Percentiles rank a stretch among this genome's conserved stretches.
phyloP scores from a whole-genome alignment of 1,139 yeast species.

The Pichia sp. region DNA sequence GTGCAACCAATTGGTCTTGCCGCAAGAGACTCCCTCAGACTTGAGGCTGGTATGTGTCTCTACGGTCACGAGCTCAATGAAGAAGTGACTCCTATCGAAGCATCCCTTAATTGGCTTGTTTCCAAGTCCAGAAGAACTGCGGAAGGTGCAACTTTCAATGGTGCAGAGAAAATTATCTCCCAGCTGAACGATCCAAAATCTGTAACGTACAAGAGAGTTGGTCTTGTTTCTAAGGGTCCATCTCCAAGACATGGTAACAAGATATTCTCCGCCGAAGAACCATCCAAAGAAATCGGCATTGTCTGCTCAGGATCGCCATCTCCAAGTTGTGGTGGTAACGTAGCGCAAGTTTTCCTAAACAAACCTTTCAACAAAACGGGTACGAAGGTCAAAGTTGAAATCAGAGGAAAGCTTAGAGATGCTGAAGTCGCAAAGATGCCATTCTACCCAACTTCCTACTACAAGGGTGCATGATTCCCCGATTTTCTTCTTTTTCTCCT shows the following conservation, averaged over 20 bases:
- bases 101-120: slow-evolving; percentile 82
- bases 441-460: slow-evolving; percentile 68
- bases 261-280: slow-evolving; percentile 44
- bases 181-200: slow-evolving; percentile 61
- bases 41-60: slow-evolving; percentile 98
- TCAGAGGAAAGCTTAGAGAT: slow-evolving; percentile 76
- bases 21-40: slow-evolving; percentile 89
- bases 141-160: slow-evolving; percentile 54
- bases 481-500: too few relatives aligned
- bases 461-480: slow-evolving; percentile 30
- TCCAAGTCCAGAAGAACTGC: slow-evolving; percentile 67
- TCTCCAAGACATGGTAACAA: slow-evolving; percentile 86
- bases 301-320: slow-evolving; percentile 90
- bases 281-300: slow-evolving; percentile 53
- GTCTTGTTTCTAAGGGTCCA: slow-evolving; percentile 72
- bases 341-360: slow-evolving; percentile 86
- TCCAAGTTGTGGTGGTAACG: slow-evolving; percentile 79
- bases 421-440: slow-evolving; percentile 78
- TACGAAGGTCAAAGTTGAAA: slow-evolving; percentile 63
- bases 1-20: slow-evolving; percentile 91
- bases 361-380: slow-evolving; percentile 73
- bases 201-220: slow-evolving; percentile 64
- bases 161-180: slow-evolving; percentile 58
- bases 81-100: slow-evolving; percentile 79
- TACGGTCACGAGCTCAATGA: slow-evolving; percentile 90